A percentile compares a stretch with the other conserved stretches of the same genome.
phyloP scores from a whole-genome alignment of 2,329 filamentous ascomycete genomes.

The Hymenoscyphus repandus region DNA sequence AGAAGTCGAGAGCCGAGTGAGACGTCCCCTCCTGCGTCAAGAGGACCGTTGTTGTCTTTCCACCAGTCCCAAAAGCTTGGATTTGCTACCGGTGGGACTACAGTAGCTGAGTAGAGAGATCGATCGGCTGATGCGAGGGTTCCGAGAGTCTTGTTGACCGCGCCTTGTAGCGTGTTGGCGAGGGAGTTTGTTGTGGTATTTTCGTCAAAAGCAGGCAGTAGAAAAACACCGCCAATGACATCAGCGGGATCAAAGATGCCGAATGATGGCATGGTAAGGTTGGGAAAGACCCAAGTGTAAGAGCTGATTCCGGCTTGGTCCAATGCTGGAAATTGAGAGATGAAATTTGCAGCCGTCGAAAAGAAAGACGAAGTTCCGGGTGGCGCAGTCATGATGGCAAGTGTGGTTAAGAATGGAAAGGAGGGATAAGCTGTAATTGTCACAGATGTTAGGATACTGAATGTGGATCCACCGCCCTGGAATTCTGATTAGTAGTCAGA shows the following conservation, averaged over 20 bases:
- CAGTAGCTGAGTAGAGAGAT: slow-evolving; percentile 17
- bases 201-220: slow-evolving; percentile 31
- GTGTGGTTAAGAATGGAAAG: slow-evolving; percentile 24
- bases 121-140: slow-evolving; percentile 26
- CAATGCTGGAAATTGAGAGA: slow-evolving; percentile 42
- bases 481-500: neutral
- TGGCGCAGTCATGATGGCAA: slow-evolving; percentile 28
- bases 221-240: slow-evolving; percentile 29
- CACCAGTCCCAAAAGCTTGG: slow-evolving; percentile 22
- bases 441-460: slow-evolving; percentile 53
- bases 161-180: slow-evolving; percentile 30
- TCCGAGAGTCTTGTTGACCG: slow-evolving; percentile 36
- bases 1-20: slow-evolving; percentile 42
- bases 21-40: slow-evolving; percentile 36
- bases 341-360: slow-evolving; percentile 42
- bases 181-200: slow-evolving; percentile 30
- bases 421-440: slow-evolving; percentile 49
- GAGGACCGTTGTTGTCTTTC: slow-evolving; percentile 31
- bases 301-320: slow-evolving; percentile 47
- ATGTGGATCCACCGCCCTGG: slow-evolving; percentile 54
- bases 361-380: slow-evolving; percentile 37
- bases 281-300: slow-evolving; percentile 40
- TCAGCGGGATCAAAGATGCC: slow-evolving; percentile 32
- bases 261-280: slow-evolving; percentile 28
- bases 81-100: slow-evolving; percentile 9